Conservation (phyloP, 257 asterid genomes). For the Rehmannia glutinosa region DNA sequence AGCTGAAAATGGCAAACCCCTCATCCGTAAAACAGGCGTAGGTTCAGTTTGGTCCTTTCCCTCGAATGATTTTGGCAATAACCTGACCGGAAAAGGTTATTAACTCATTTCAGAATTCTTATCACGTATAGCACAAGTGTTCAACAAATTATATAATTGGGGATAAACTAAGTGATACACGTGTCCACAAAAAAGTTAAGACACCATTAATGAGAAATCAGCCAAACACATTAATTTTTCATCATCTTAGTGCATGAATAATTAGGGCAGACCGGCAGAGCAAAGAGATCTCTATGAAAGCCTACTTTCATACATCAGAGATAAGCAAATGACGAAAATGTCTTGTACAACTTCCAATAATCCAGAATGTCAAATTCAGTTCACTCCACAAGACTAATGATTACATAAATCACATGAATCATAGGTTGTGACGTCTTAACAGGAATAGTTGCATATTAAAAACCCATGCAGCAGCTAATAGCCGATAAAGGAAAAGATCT, state of each 20-base stretch:
- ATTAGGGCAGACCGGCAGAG: too few species aligned
- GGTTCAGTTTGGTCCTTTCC: slow-evolving; percentile 58
- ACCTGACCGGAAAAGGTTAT: slow-evolving; percentile 29
- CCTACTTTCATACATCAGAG: too few species aligned
- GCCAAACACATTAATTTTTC: neutral
- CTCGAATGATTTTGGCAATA: slow-evolving; percentile 50
- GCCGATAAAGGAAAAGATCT: neutral
- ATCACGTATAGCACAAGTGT: neutral
- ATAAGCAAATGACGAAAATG: too few species aligned
- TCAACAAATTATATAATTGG: too few species aligned
- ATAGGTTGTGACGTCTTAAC: neutral
- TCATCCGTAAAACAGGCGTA: slow-evolving; percentile 54
- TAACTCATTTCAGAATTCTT: neutral
- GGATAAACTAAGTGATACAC: too few species aligned
- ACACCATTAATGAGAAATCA: neutral
- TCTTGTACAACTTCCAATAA: too few species aligned
- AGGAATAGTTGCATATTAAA: neutral
- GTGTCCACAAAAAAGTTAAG: too few species aligned
- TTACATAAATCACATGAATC: neutral
- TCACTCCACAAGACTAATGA: neutral
- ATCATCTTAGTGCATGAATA: too few species aligned
- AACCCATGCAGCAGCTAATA: neutral
- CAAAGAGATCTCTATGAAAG: too few species aligned
- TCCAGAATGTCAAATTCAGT: neutral
- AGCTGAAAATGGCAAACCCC: slow-evolving; percentile 80